Percentiles rank a stretch among this genome's conserved stretches.
These are phyloP conservation scores for Sclerotinia trifoliorum DNA, from an alignment of 2,329 filamentous ascomycete genomes.

Conservation along the genomic window DNA sequence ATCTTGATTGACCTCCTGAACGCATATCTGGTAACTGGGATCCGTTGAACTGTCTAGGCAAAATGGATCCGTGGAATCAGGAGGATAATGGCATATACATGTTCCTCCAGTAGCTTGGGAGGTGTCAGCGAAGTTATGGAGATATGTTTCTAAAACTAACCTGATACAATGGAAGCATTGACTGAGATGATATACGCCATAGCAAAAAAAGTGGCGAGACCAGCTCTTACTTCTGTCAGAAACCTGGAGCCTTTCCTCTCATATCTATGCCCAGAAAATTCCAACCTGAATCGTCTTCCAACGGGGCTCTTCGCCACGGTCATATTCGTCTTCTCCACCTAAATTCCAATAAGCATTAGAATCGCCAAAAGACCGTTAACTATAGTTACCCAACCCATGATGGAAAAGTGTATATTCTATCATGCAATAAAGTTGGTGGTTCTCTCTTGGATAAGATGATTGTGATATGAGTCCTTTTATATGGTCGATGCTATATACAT, in stretches of 20 bases:
- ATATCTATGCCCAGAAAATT: constrained; percentile 70
- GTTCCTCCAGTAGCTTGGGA: constrained; percentile 28
- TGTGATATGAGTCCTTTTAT: constrained; percentile 1
- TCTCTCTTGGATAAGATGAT: neutral
- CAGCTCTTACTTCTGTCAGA: constrained; percentile 80
- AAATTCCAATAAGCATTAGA: constrained; percentile 49
- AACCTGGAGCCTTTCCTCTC: constrained; percentile 64
- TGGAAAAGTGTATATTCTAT: constrained; percentile 3
- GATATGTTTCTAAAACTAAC: constrained; percentile 11
- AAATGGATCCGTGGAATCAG: constrained; percentile 25
- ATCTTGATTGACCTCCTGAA: constrained; percentile 56
- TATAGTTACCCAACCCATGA: constrained; percentile 38
- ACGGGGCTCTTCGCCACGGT: constrained; percentile 62
- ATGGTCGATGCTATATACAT: constrained; percentile 12
- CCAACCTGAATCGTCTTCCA: constrained; percentile 74
- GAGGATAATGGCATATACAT: constrained; percentile 25
- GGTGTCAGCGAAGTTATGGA: constrained; percentile 13
- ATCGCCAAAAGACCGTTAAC: constrained; percentile 26
- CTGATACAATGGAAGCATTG: constrained; percentile 47
- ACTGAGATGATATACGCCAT: constrained; percentile 75
- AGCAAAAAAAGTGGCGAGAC: constrained; percentile 69
- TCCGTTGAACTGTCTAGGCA: constrained; percentile 25
- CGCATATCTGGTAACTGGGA: constrained; percentile 63
- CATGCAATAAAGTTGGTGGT: neutral
- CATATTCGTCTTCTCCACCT: constrained; percentile 46